Conservation (phyloP, 768 basidiomycete species). For the Mycena epipterygia region DNA sequence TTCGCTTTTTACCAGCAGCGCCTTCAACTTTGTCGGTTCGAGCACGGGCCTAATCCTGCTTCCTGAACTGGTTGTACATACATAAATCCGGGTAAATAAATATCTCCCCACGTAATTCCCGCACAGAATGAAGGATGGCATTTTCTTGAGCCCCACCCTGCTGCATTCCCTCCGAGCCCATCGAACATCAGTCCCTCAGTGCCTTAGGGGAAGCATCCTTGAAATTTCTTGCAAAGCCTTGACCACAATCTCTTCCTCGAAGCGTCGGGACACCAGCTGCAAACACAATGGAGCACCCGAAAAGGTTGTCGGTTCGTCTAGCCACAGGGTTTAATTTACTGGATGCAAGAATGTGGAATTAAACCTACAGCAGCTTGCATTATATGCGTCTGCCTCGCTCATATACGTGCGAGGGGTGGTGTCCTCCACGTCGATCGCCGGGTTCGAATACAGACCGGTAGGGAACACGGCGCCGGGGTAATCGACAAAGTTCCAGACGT, state of each 20-base stretch:
- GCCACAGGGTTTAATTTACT: background rate
- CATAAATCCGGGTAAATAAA: no score
- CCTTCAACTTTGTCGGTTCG: no score
- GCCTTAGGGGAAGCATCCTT: slow-evolving; percentile 20
- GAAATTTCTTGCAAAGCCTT: slow-evolving; percentile 32
- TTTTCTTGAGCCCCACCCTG: no score
- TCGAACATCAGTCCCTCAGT: no score
- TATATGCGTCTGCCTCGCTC: slow-evolving; percentile 35
- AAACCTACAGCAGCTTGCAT: slow-evolving; percentile 29
- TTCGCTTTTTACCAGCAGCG: no score
- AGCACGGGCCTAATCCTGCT: no score
- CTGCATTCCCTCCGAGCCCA: no score
- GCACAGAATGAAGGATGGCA: no score
- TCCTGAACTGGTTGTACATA: no score
- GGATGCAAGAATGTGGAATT: no score
- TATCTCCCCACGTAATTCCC: no score
- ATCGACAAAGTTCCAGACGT: slow-evolving; percentile 59
- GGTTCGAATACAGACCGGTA: slow-evolving; percentile 50
- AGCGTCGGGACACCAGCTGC: slow-evolving; percentile 29
- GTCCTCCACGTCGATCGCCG: slow-evolving; percentile 40
- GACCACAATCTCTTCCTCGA: slow-evolving; percentile 31
- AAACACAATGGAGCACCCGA: slow-evolving; percentile 27
- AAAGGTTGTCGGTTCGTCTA: slow-evolving; percentile 29
- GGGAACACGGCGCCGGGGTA: slow-evolving; percentile 61
- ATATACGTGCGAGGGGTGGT: slow-evolving; percentile 16